Evolutionary conservation across 345 rosid species (phyloP).

Genomic region (Psidium guajava): DNA sequence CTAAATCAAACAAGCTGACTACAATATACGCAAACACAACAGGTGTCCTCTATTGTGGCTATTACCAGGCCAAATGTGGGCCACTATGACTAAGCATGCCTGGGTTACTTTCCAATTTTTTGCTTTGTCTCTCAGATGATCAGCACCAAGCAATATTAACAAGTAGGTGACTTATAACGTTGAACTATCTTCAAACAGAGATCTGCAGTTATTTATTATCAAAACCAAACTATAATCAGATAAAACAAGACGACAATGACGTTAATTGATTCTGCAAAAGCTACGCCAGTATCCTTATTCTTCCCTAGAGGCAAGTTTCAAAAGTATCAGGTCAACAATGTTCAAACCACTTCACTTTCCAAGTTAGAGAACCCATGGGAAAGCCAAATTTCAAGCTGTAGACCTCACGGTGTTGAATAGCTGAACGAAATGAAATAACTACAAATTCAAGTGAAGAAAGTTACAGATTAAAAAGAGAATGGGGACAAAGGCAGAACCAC

Average conservation of each 20-base stretch:
- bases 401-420: not conserved
- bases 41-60: not conserved
- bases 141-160: not conserved
- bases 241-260: not conserved
- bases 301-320: not conserved
- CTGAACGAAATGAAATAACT: not conserved
- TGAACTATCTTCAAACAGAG: not conserved
- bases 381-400: not conserved
- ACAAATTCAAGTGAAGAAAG: not conserved
- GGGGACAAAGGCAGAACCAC: slow-evolving; percentile 6
- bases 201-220: not conserved
- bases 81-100: not conserved
- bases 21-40: not conserved
- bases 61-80: not conserved
- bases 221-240: not conserved
- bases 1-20: not conserved
- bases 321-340: not conserved
- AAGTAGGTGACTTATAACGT: not conserved
- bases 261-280: not conserved
- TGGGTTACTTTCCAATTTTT: not conserved
- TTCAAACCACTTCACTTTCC: not conserved
- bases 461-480: not conserved
- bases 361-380: not conserved
- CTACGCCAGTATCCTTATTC: not conserved
- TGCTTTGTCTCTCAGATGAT: not conserved